Evolutionary conservation across 805 yeast genomes (phyloP).

Genomic region (Starmerella vaccinii): DNA sequence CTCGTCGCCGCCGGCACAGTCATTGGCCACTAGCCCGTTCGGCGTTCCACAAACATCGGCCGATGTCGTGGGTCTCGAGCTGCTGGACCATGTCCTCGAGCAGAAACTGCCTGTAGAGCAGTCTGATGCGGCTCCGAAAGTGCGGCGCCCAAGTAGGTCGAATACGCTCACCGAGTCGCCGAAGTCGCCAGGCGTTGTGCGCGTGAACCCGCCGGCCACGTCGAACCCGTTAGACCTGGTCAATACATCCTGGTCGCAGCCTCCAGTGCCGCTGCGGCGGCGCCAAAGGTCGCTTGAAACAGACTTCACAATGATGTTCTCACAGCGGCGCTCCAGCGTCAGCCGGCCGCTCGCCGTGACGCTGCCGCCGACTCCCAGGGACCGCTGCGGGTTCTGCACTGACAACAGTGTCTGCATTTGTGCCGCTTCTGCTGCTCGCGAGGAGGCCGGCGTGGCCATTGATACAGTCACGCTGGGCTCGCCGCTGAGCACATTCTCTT

Average conservation of each 20-base stretch:
- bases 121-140: not conserved
- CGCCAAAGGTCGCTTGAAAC: constrained; percentile 20
- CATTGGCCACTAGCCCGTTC: constrained; percentile 15
- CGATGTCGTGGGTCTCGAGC: constrained; percentile 23
- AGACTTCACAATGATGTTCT: constrained; percentile 22
- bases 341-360: constrained; percentile 14
- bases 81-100: constrained; percentile 32
- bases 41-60: constrained; percentile 24
- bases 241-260: constrained; percentile 24
- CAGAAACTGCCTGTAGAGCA: constrained; percentile 28
- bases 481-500: constrained; percentile 15
- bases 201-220: constrained; percentile 17
- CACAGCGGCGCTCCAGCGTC: constrained; percentile 9
- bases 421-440: constrained; percentile 52
- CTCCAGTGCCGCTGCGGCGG: constrained; percentile 26
- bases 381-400: constrained; percentile 87
- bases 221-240: constrained; percentile 20
- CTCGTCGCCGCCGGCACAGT: not conserved
- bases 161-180: constrained; percentile 11
- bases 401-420: constrained; percentile 90
- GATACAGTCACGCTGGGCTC: constrained; percentile 25
- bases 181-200: constrained; percentile 13
- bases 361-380: constrained; percentile 31
- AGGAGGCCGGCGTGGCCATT: constrained; percentile 27
- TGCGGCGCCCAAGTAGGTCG: constrained; percentile 10